Percentiles rank a stretch among this genome's conserved stretches.
Conservation (phyloP, 371 early-diverging fungal genomes). For the Parasitella parasitica region DNA sequence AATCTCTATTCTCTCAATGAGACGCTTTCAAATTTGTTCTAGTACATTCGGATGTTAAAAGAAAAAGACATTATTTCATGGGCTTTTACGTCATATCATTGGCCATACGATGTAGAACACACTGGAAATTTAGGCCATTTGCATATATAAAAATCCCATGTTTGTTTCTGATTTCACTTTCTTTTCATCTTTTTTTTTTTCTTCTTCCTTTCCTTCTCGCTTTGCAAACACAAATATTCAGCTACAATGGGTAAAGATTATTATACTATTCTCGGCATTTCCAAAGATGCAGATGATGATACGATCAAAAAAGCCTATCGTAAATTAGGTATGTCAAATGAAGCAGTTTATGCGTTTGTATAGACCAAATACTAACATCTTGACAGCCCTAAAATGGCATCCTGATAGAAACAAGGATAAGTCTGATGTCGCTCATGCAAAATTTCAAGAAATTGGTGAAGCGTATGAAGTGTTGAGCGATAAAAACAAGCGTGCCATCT, state of each 20-base stretch:
- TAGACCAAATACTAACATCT: neutral
- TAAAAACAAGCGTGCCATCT: conserved; percentile 80
- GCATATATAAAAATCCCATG: conserved; percentile 6
- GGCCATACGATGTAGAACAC: conserved; percentile 10
- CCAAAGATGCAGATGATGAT: conserved; percentile 81
- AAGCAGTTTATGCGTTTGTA: neutral
- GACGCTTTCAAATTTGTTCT: neutral
- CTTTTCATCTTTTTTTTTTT: conserved; percentile 1
- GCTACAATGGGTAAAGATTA: conserved; percentile 89
- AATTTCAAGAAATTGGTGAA: conserved; percentile 70
- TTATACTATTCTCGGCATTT: conserved; percentile 78
- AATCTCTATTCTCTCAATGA: no score
- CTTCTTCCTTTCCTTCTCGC: conserved; percentile 2
- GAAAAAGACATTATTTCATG: neutral
- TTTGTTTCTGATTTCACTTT: conserved; percentile 1
- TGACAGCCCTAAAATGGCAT: conserved; percentile 53
- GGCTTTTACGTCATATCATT: conserved; percentile 10
- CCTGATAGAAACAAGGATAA: conserved; percentile 54
- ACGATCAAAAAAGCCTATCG: conserved; percentile 92
- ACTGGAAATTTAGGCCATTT: conserved; percentile 11
- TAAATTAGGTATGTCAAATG: conserved; percentile 58
- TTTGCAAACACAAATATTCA: no score
- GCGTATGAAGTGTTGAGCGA: conserved; percentile 99
- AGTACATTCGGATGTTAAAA: neutral
- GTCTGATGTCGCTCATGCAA: conserved; percentile 24